Evolutionary conservation across 2,329 filamentous ascomycete genomes (phyloP), one percentile per base, ranked within the genome.

Genomic region (Arthrinium puccinioides): DNA sequence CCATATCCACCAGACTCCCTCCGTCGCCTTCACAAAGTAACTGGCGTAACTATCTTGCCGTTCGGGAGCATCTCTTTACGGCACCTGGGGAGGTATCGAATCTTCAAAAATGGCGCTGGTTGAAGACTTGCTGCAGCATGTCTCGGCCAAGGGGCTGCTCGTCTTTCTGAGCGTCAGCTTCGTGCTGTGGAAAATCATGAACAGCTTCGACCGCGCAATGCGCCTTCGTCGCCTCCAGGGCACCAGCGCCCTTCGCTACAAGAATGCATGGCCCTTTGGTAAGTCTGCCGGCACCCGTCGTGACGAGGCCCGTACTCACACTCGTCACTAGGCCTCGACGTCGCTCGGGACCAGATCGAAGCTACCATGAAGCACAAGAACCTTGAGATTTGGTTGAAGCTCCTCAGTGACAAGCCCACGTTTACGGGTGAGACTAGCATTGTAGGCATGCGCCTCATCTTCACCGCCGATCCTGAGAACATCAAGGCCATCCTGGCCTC

Each of bases 401-500:
- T 69, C 37, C 74, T 88, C 50, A 50, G 49, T 14, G 32, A 45
- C 8, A 57, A 59, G 13, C 51, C 61, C 5, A 54, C 61, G 21
- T 79, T 69, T 48, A 89, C 84, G 0, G 62, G 71, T 26, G 84
- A 90, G 60, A 57, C 64, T 9, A 67, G 67, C 2, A 49, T 78
- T 6, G 50, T 76, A 2, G 70, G 72, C 32, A 56, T 63, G 32
- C 76, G 84, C n/a, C 59, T 82, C 16, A 58, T 94, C 41, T 72
- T 92, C 52, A 95, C 89, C 0, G 75, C 76, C 5, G 87, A 95
- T 48, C 84, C 84, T 1, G 87, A 94, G 52, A 95, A 95, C 55
- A 84, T 94, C 65, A 94, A 95, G 59, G 86, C 89, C 6, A 72
- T 96, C 16, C 69, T 96, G n/a, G 85, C 88, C 0, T 84, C 82